Base-by-base conservation (phyloP, 2,329 filamentous ascomycete genomes). In the Pestalotiopsis fici region DNA sequence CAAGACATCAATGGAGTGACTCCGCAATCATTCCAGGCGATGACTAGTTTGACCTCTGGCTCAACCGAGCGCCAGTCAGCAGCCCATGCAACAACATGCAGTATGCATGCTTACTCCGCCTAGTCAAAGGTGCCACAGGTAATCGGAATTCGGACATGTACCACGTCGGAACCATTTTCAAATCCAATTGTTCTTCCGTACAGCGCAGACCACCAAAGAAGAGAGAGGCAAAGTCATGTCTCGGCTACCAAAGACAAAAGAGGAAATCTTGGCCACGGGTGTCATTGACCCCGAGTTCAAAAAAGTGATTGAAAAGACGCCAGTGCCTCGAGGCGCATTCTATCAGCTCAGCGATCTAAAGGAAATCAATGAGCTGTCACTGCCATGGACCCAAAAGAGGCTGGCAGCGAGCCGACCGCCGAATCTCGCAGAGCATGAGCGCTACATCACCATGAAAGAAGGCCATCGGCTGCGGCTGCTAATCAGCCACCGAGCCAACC, bases 261-360 rank as follows among this genome's bases (percentile, higher is more conserved):
- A 66, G 15, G 69, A 69, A 4, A 63, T 70, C 39, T 61, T 70
- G 63, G 39, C 43, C 13, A 69, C 69, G 11, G 66, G 66, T 35
- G 59, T 55, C 23, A 68, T 70, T 23, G 25, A 68, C 54, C 64
- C 69, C 7, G 60, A 68, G 7, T 70, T 70, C 31, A 66, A 66
- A 59, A 66, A 64, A 39, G 68, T 66, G 3, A 65, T 66, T 56
- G 66, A 69, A 59, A 50, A 64, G 6, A 68, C 61, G 15, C 64
- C 59, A 31, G 62, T 62, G 2, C 69, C 68, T 55, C 65, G 65
- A 31, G 60, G 63, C n/a, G 62, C 65, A 23, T 55, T 68, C 37
- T 60, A 59, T 12, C n/a, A 23, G 12, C 28, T 66, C 27, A 47
- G 37, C 18, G 21, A 60, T 12, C 39, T 66, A 27, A 66, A 60